Evolutionary conservation across 2,329 filamentous ascomycete species (phyloP), one percentile per base, ranked within the genome.

Genomic region (Cordyceps pruinosa): DNA sequence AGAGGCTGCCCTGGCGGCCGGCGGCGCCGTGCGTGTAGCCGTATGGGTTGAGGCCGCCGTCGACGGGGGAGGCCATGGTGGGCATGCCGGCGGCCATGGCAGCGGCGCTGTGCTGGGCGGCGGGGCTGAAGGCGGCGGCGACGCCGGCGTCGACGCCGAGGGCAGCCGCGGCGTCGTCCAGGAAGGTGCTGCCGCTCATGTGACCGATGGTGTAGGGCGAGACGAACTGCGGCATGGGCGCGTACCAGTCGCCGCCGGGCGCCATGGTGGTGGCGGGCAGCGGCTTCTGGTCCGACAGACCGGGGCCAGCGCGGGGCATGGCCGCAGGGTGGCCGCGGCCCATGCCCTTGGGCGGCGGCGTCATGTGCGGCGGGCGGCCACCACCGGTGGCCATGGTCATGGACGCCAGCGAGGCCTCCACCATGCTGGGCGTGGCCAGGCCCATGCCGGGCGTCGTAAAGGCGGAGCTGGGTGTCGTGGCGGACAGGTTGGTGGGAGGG

Each of bases 1-100:
- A 92, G 32, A 95, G 75, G 59, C 80, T 88, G 62, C 85, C 90
- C 65, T 83, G 84, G 59, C 78, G 81, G 67, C 81, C 80, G 26
- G 73, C n/a, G n/a, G n/a, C n/a, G n/a, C n/a, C n/a, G n/a, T n/a
- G 70, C 3, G 70, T 66, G 59, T 66, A 62, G 17, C 64, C 67
- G 12, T 62, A 62, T 35, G 56, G 44, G 21, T 23, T 37, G 30
- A 48, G 47, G 30, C 32, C n/a, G n/a, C n/a, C 32, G 61, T 17
- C 65, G 60, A 17, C 19, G 13, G 49, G 49, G 10, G 50, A 53
- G 3, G 50, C 44, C 50, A 70, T 59, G 41, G 65, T 66, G 51
- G 71, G 69, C 34, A 75, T 58, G 17, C 69, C 72, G 4, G n/a
- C n/a, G n/a, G 35, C 45, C 45, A 56, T 46, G 25, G 34, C 26